Evolutionary conservation across 192 early-diverging fungal genomes (phyloP).

Genomic region (Kickxella alabastrina): DNA sequence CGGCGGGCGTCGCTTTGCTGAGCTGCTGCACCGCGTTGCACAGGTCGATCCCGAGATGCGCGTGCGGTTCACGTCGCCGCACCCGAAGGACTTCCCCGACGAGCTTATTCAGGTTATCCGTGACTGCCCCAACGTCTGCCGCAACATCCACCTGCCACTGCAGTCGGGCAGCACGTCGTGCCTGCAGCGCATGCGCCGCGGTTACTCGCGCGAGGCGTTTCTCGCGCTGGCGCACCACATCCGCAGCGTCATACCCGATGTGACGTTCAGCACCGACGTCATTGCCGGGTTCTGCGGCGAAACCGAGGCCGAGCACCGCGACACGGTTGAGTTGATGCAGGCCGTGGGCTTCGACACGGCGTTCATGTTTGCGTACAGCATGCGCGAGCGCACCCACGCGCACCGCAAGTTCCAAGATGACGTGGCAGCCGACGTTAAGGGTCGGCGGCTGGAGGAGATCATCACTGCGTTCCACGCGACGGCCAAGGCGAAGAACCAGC

Average conservation of each 20-base stretch:
- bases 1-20: slow-evolving; percentile 70
- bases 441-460: slow-evolving; percentile 60
- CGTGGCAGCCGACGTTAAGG: slow-evolving; percentile 62
- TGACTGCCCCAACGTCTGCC: slow-evolving; percentile 65
- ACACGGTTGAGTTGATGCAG: slow-evolving; percentile 65
- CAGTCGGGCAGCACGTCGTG: slow-evolving; percentile 67
- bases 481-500: slow-evolving; percentile 55
- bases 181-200: slow-evolving; percentile 70
- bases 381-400: slow-evolving; percentile 71
- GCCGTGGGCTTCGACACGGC: slow-evolving; percentile 67
- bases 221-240: slow-evolving; percentile 63
- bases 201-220: slow-evolving; percentile 69
- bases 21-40: slow-evolving; percentile 65
- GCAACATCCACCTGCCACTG: slow-evolving; percentile 68
- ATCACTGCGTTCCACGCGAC: slow-evolving; percentile 60
- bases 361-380: slow-evolving; percentile 79
- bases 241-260: slow-evolving; percentile 64
- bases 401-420: slow-evolving; percentile 65
- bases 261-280: slow-evolving; percentile 70
- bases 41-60: slow-evolving; percentile 71
- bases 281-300: slow-evolving; percentile 79
- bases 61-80: slow-evolving; percentile 73
- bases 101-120: slow-evolving; percentile 67
- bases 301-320: slow-evolving; percentile 66
- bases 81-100: slow-evolving; percentile 77